Conservation (phyloP, 2,329 filamentous ascomycete genomes). For the Penicillium sp. region DNA sequence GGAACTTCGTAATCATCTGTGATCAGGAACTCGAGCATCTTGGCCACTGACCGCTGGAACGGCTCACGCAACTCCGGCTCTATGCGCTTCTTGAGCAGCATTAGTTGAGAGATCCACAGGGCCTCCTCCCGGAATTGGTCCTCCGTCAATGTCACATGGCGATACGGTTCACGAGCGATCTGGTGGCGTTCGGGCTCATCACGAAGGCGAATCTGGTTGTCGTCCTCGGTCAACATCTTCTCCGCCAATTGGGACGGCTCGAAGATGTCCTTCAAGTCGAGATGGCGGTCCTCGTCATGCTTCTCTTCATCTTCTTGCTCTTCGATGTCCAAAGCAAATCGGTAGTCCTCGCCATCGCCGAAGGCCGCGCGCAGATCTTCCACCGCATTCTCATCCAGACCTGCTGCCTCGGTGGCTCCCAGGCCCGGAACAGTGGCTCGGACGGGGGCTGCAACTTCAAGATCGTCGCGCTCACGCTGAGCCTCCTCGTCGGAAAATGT, state of each 20-base stretch:
- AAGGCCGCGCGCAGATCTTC: conserved; percentile 98
- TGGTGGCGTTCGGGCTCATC: conserved; percentile 97
- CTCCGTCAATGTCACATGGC: conserved; percentile 76
- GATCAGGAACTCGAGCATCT: conserved; percentile 94
- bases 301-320: conserved; percentile 81
- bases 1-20: conserved; percentile 94
- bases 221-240: conserved; percentile 92
- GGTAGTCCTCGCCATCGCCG: conserved; percentile 92
- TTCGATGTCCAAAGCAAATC: conserved; percentile 90
- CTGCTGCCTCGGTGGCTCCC: conserved; percentile 76
- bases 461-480: conserved; percentile 78
- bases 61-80: conserved; percentile 74
- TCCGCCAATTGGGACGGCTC: conserved; percentile 94
- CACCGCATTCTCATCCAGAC: conserved; percentile 87
- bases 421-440: conserved; percentile 71
- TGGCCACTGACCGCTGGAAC: conserved; percentile 86
- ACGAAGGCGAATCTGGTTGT: conserved; percentile 84
- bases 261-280: conserved; percentile 97
- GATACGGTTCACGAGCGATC: conserved; percentile 86
- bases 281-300: conserved; percentile 77
- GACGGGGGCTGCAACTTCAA: conserved; percentile 83
- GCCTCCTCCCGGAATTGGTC: conserved; percentile 91
- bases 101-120: conserved; percentile 85
- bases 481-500: conserved; percentile 85
- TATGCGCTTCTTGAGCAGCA: conserved; percentile 86